phyloP scores from a whole-genome alignment of 163 green algal genomes.

The Chloromonas sp. region DNA sequence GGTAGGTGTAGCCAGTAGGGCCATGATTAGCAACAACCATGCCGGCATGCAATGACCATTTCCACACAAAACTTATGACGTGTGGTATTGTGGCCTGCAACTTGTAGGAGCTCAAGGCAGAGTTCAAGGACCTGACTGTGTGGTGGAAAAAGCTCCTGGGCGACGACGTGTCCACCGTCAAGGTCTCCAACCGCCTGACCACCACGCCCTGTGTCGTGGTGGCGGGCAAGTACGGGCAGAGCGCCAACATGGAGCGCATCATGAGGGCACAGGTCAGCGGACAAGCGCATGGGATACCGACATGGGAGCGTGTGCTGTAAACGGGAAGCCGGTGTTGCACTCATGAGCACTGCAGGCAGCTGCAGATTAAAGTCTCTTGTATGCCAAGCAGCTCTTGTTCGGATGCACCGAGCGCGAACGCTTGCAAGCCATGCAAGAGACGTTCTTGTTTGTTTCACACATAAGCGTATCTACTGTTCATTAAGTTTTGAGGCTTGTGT shows the following conservation, averaged over 20 bases:
- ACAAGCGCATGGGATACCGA: neutral
- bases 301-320: too few species aligned
- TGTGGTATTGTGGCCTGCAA: too few species aligned
- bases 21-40: too few species aligned
- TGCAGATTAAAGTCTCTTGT: neutral
- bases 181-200: slow-evolving; percentile 72
- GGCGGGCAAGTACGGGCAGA: slow-evolving; percentile 89
- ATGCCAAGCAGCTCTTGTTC: neutral
- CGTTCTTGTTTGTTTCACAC: neutral
- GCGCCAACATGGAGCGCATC: slow-evolving; percentile 96
- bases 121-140: slow-evolving; percentile 79
- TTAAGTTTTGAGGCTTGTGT: too few species aligned
- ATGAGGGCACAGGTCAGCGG: slow-evolving; percentile 62
- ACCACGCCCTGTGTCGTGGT: slow-evolving; percentile 89
- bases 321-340: neutral
- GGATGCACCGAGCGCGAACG: neutral
- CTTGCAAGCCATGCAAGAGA: neutral
- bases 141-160: slow-evolving; percentile 88
- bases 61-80: too few species aligned
- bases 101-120: slow-evolving; percentile 55
- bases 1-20: too few species aligned
- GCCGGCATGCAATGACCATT: too few species aligned
- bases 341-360: neutral
- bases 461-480: too few species aligned
- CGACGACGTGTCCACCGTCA: slow-evolving; percentile 50